Evolutionary conservation across 1,139 yeast genomes (phyloP), one percentile per base, ranked within the genome.

Genomic region (Wickerhamomyces sp.): DNA sequence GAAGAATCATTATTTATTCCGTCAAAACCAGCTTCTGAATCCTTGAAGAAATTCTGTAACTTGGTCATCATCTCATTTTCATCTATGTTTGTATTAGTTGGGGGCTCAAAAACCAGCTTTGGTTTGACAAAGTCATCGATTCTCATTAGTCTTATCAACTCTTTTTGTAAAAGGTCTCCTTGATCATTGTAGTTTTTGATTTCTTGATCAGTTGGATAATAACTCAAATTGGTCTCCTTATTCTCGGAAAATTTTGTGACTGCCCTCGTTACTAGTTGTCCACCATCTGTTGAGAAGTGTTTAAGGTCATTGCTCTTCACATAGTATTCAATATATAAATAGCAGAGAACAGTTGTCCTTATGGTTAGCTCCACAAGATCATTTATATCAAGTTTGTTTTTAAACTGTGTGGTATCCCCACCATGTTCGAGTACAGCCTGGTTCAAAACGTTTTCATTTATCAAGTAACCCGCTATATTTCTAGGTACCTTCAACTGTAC

Each of bases 21-120:
- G 15, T 54, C 56, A 4, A 55, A n/a, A 2, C 58, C 59, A 12
- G 63, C 60, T 3, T 47, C 42, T 5, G 54, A 52, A 29, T 58
- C 60, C 24, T 51, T 42, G 44, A 61, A 55, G 35, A 60, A 59
- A 18, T 38, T 31, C 22, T 51, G 46, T 31, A 63, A 29, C 30
- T 50, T 53, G 1, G 45, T 39, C 14, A 60, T 47, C 34, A 59
- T 39, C 3, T 49, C 55, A 13, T 51, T 51, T 21, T 46, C 55
- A 17, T 43, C 33, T 16, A 37, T 29, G 3, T 16, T 20, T 2
- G 16, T 18, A 2, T 33, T 26, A 7, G 32, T 22, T 9, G 41
- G 37, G 2, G 33, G 36, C 12, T 43, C 50, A 38, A 42, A 40
- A 4, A 40, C 39, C 13, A 51, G 28, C 16, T 39, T 42, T 3